These are phyloP conservation scores for Neospora caninum DNA, from an alignment of 169 alveolate genomes.

Conservation along the genomic window DNA sequence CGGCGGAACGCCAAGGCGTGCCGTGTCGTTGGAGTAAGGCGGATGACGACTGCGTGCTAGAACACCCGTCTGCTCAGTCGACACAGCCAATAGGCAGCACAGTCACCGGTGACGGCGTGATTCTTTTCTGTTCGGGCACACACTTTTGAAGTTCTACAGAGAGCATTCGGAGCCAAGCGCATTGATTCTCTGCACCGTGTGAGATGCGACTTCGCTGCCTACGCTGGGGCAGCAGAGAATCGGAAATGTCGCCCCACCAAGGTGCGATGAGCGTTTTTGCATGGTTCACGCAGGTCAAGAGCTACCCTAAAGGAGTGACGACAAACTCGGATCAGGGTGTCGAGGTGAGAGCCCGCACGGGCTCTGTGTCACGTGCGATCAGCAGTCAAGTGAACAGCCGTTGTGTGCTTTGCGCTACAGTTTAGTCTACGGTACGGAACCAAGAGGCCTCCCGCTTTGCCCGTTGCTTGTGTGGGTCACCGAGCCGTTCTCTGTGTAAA, in stretches of 20 bases:
- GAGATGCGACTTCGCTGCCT: neutral
- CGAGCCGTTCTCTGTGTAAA: too few species aligned
- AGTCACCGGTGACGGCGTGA: too few species aligned
- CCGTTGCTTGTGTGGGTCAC: too few species aligned
- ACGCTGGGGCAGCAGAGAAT: neutral
- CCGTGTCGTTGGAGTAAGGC: conserved; percentile 66
- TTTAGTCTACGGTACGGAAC: too few species aligned
- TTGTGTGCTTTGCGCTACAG: too few species aligned
- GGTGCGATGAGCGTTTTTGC: neutral
- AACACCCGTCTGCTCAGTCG: too few species aligned
- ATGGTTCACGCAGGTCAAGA: conserved; percentile 56
- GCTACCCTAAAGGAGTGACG: conserved; percentile 74
- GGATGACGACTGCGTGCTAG: neutral
- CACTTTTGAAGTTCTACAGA: too few species aligned
- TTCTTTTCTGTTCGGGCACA: too few species aligned
- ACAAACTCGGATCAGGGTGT: conserved; percentile 71
- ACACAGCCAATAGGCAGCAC: too few species aligned
- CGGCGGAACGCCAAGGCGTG: conserved; percentile 53
- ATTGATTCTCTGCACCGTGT: neutral
- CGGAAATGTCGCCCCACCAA: neutral
- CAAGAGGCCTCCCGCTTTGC: too few species aligned
- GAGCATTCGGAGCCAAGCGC: neutral
- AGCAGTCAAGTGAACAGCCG: neutral
- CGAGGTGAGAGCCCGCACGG: conserved; percentile 51
- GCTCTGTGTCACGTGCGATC: neutral